Evolutionary conservation across 2,329 filamentous ascomycete genomes (phyloP).

Genomic region (Saccharata proteae): DNA sequence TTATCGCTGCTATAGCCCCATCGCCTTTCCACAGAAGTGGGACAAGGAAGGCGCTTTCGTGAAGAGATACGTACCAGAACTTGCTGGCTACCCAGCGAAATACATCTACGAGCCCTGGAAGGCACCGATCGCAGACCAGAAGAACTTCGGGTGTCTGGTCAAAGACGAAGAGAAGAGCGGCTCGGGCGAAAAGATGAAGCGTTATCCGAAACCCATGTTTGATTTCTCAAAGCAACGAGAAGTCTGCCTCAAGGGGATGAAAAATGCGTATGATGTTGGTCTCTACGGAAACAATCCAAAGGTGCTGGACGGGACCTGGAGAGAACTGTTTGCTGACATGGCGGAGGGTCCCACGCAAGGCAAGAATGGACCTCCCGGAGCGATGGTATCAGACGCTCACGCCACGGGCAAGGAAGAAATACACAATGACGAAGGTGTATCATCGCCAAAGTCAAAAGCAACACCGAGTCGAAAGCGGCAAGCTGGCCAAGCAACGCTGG

Average conservation of each 20-base stretch:
- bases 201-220: conserved; percentile 67
- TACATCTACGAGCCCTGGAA: conserved; percentile 75
- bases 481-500: conserved; percentile 9
- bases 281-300: conserved; percentile 51
- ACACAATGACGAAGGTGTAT: not conserved
- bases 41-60: conserved; percentile 57
- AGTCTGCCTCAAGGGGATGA: conserved; percentile 55
- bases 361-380: conserved; percentile 25
- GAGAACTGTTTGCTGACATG: conserved; percentile 34
- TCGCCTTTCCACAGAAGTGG: conserved; percentile 65
- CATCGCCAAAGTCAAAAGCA: not conserved
- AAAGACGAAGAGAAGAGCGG: conserved; percentile 28
- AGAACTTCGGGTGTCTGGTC: conserved; percentile 52
- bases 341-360: conserved; percentile 35
- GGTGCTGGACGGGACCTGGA: conserved; percentile 50
- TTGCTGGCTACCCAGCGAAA: conserved; percentile 49
- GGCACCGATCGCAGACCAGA: conserved; percentile 55
- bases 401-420: conserved; percentile 1
- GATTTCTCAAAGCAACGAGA: conserved; percentile 54
- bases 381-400: conserved; percentile 17
- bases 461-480: conserved; percentile 3
- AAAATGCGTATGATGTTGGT: conserved; percentile 54
- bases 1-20: conserved; percentile 56
- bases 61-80: conserved; percentile 54
- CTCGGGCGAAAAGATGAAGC: conserved; percentile 22